Evolutionary conservation across 305 asterid species (phyloP).

Genomic region (Fraxinus sp.): DNA sequence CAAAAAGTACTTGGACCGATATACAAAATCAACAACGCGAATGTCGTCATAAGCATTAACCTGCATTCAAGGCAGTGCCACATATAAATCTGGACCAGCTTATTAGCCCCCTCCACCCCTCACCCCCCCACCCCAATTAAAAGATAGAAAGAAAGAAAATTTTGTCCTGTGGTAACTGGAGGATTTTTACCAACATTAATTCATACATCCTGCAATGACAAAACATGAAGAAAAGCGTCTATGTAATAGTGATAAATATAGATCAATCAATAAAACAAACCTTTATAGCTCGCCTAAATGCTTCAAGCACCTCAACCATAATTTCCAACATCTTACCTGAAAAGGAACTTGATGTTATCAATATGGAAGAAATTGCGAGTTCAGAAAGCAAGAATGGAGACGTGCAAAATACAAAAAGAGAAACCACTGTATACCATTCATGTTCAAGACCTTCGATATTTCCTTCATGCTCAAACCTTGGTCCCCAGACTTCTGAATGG

Average conservation of each 20-base stretch:
- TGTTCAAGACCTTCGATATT: constrained; percentile 47
- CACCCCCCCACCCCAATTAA: background rate
- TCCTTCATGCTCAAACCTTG: constrained; percentile 86
- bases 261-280: constrained; percentile 39
- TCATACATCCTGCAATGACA: background rate
- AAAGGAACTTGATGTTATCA: constrained; percentile 30
- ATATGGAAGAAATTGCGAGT: constrained; percentile 22
- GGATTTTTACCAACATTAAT: background rate
- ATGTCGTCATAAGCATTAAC: constrained; percentile 73
- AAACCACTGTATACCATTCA: constrained; percentile 49
- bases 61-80: constrained; percentile 37
- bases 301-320: constrained; percentile 71
- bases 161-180: background rate
- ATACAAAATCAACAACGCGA: constrained; percentile 70
- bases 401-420: constrained; percentile 17
- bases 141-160: background rate
- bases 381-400: constrained; percentile 9
- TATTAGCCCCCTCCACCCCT: background rate
- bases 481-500: constrained; percentile 89
- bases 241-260: constrained; percentile 2
- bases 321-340: constrained; percentile 61
- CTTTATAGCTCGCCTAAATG: constrained; percentile 80
- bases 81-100: constrained; percentile 16
- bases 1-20: constrained; percentile 82
- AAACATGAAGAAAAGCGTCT: constrained; percentile 14